These are phyloP conservation scores for Dimargaris cristalligena DNA, from an alignment of 192 early-diverging fungal species.

Conservation along the genomic window DNA sequence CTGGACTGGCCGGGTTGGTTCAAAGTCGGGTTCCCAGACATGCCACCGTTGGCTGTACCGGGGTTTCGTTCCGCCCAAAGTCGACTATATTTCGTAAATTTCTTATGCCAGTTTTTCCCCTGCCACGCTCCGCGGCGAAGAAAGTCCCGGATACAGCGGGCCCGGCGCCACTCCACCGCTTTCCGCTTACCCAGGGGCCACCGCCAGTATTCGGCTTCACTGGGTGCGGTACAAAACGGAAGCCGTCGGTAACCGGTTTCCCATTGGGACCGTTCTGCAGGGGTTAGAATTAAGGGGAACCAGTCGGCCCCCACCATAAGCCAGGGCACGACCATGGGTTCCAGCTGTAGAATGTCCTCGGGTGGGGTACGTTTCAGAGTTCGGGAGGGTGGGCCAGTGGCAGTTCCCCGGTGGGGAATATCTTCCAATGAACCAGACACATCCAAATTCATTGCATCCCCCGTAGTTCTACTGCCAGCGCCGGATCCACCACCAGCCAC, in stretches of 20 bases:
- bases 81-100: constrained; percentile 1
- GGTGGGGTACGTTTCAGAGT: no score
- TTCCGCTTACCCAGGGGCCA: constrained; percentile 6
- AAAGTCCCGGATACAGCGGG: constrained; percentile 4
- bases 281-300: constrained; percentile 2
- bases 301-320: constrained; percentile 10
- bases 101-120: no score
- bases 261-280: not conserved
- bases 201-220: constrained; percentile 7
- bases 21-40: not conserved
- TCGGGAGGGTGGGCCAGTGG: not conserved
- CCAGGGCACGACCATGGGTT: constrained; percentile 2
- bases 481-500: constrained; percentile 1
- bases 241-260: not conserved
- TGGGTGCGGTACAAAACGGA: not conserved
- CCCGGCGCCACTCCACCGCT: constrained; percentile 10
- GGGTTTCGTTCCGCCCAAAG: no score
- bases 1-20: not conserved
- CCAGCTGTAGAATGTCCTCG: not conserved
- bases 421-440: no score
- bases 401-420: not conserved
- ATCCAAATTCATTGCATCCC: not conserved
- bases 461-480: not conserved
- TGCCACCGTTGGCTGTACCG: no score
- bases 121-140: constrained; percentile 1